phyloP scores from a whole-genome alignment of 2,329 filamentous ascomycete genomes.

The Hypomyces perniciosus region DNA sequence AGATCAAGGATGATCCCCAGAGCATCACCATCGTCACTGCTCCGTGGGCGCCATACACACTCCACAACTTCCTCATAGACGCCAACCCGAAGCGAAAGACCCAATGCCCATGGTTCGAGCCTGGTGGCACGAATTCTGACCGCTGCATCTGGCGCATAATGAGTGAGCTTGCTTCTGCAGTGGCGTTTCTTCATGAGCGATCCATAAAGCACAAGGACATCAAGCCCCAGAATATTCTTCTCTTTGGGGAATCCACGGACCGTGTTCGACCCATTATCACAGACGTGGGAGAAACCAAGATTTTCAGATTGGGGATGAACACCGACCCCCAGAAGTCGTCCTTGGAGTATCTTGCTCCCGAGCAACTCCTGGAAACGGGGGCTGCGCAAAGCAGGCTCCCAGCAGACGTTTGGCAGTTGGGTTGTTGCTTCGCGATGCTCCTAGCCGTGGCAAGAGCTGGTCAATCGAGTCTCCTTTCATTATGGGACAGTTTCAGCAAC shows the following conservation, averaged over 20 bases:
- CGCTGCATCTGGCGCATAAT: slow-evolving; percentile 1
- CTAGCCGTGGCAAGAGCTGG: not conserved
- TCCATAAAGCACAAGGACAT: slow-evolving; percentile 7
- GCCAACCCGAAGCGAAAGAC: not conserved
- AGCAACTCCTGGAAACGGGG: not conserved
- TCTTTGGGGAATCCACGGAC: not conserved
- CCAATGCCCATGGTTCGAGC: not conserved
- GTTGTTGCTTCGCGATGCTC: slow-evolving; percentile 1
- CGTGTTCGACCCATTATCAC: not conserved
- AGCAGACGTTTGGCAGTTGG: slow-evolving; percentile 4
- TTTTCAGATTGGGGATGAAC: not conserved
- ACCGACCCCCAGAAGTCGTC: not conserved
- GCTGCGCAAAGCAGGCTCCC: not conserved
- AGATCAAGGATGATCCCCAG: not conserved
- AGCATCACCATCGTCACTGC: not conserved
- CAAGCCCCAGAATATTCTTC: slow-evolving; percentile 3
- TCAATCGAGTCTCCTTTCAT: not conserved
- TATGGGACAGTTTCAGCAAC: not conserved
- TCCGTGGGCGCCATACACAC: slow-evolving; percentile 7
- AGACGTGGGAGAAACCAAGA: slow-evolving; percentile 2
- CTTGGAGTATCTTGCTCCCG: not conserved
- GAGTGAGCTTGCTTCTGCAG: not conserved
- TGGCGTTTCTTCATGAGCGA: not conserved
- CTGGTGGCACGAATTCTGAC: not conserved
- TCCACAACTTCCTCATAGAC: not conserved